A percentile compares a stretch with the other conserved stretches of the same genome.
Evolutionary conservation across 164 flowering plant genomes (phyloP).

Genomic region (Vitis labrusca): DNA sequence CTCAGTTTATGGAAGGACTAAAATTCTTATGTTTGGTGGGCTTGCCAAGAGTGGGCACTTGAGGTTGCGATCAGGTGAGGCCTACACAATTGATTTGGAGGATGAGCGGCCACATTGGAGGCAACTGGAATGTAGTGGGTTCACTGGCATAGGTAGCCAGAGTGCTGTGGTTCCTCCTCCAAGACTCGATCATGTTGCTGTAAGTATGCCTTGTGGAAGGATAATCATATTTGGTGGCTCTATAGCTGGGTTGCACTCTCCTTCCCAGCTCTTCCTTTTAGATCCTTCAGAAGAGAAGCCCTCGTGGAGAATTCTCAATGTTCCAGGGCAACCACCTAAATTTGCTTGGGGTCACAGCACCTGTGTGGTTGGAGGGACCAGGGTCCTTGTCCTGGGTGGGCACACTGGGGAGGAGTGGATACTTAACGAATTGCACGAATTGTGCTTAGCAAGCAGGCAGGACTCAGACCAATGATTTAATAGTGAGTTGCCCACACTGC

Average conservation of each 20-base stretch:
- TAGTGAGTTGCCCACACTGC: background rate
- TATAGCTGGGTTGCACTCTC: slow-evolving; percentile 78
- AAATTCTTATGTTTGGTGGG: slow-evolving; percentile 87
- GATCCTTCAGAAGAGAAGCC: slow-evolving; percentile 92
- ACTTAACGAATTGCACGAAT: slow-evolving; percentile 79
- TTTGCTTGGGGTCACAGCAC: slow-evolving; percentile 95
- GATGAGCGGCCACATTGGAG: slow-evolving; percentile 76
- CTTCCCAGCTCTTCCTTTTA: slow-evolving; percentile 77
- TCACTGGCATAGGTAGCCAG: slow-evolving; percentile 50
- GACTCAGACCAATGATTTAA: slow-evolving; percentile 39
- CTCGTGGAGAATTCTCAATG: slow-evolving; percentile 78
- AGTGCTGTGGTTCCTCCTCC: slow-evolving; percentile 76
- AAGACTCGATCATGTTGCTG: slow-evolving; percentile 87
- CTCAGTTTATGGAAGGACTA: slow-evolving; percentile 72
- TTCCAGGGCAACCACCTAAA: slow-evolving; percentile 82
- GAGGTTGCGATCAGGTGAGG: slow-evolving; percentile 69
- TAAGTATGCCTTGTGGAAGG: slow-evolving; percentile 89
- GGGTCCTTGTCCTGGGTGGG: slow-evolving; percentile 80
- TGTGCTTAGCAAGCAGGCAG: slow-evolving; percentile 70
- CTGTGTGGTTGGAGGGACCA: slow-evolving; percentile 86
- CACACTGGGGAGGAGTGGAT: slow-evolving; percentile 89
- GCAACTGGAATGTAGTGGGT: slow-evolving; percentile 55
- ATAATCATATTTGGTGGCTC: slow-evolving; percentile 85
- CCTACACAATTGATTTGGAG: slow-evolving; percentile 76
- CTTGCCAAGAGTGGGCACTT: slow-evolving; percentile 82